These are phyloP conservation scores for Thelephora ganbajun DNA, from an alignment of 768 basidiomycete genomes.

Conservation along the genomic window DNA sequence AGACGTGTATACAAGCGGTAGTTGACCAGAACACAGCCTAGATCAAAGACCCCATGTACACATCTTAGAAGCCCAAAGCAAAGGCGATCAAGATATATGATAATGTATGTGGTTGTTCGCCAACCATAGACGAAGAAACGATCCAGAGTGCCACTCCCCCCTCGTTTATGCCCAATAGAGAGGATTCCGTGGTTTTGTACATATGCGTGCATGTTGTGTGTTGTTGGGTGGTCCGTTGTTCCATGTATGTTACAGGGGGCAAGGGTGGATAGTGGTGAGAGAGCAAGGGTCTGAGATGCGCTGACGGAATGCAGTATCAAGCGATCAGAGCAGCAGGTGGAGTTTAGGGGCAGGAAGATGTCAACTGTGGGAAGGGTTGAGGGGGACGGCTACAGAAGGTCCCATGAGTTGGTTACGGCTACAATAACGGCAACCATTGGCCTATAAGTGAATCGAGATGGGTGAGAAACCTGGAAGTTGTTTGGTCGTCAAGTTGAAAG, in stretches of 20 bases:
- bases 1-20: no score
- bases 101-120: neutral
- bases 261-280: neutral
- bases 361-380: no score
- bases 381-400: no score
- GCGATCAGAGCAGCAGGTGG: no score
- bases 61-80: neutral
- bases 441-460: conserved; percentile 26
- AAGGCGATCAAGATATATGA: conserved; percentile 2
- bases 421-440: conserved; percentile 80
- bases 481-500: neutral
- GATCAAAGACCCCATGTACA: no score
- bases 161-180: neutral
- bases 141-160: no score
- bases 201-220: no score
- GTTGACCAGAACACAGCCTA: no score
- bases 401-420: conserved; percentile 8
- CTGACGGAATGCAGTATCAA: neutral
- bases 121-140: neutral
- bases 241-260: conserved; percentile 1
- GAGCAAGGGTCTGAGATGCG: neutral
- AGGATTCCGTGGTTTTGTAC: no score
- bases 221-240: neutral
- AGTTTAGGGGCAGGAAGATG: no score
- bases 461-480: neutral